Percentiles rank a stretch among this genome's conserved stretches.
Evolutionary conservation across 1,284 basidiomycete species (phyloP).

Genomic region (Hymenochaete sp.): DNA sequence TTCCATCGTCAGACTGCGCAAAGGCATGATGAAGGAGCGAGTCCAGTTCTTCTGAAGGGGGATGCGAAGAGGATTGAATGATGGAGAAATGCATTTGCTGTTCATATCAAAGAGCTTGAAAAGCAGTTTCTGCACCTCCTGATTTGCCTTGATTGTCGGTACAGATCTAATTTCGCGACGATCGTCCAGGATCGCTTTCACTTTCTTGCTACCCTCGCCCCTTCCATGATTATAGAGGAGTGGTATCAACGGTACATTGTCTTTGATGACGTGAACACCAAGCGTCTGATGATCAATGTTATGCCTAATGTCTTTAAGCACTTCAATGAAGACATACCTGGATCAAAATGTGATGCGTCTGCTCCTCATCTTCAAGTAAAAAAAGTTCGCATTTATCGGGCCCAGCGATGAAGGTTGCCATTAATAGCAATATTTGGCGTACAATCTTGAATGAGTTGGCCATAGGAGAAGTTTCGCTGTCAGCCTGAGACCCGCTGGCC

Average conservation of each 20-base stretch:
- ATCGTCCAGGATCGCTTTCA: too few species aligned
- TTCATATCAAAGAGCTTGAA: constrained; percentile 30
- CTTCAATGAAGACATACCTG: constrained; percentile 23
- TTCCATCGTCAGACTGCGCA: constrained; percentile 31
- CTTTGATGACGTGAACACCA: constrained; percentile 24
- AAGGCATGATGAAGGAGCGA: constrained; percentile 33
- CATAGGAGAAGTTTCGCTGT: too few species aligned
- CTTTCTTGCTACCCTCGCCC: constrained; percentile 20
- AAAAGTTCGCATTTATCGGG: neutral
- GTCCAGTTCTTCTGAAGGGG: constrained; percentile 24
- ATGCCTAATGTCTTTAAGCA: neutral
- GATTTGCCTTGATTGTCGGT: constrained; percentile 22
- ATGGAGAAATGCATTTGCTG: constrained; percentile 25
- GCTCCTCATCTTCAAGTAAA: constrained; percentile 23
- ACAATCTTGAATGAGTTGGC: neutral
- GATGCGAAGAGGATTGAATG: constrained; percentile 21
- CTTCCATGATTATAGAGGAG: constrained; percentile 24
- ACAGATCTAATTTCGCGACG: neutral
- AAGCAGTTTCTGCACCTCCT: constrained; percentile 29
- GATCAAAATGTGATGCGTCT: constrained; percentile 25
- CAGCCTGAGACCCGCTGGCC: too few species aligned
- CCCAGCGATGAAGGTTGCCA: too few species aligned
- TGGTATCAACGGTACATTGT: constrained; percentile 27
- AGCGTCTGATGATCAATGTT: constrained; percentile 23
- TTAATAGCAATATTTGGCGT: too few species aligned